Base-by-base conservation (phyloP, 169 alveolate genomes). In the Plasmodium ovale region DNA sequence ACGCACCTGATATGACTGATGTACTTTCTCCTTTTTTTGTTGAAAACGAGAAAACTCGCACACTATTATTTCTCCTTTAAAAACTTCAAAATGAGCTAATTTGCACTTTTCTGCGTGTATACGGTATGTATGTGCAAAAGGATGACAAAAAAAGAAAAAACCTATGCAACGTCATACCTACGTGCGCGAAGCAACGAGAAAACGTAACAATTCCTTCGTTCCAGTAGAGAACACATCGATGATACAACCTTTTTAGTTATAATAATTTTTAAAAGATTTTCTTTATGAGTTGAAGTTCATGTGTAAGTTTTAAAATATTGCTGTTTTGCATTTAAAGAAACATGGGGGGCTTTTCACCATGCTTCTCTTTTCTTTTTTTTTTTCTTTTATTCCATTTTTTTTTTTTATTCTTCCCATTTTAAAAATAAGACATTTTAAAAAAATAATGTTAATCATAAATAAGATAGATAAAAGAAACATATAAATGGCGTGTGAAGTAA, bases 401-500 rank as follows among this genome's bases (percentile, higher is more conserved):
- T 47, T 47, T 44, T 47, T 47, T 47, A 47, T 14, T 47, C 16
- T 27, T 27, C 27, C 44, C 33, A 23, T 23, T 29, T 27, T 59
- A 14, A 59, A 59, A 59, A 59, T 59, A 29, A 25, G 47, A 59
- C 33, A 59, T 59, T 14, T 14, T 51, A 51, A 51, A 10, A 59
- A 59, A 59, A 59, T 59, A 59, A 59, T 29, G 2, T 59, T 27
- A 59, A 59, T 27, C 70, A 59, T 59, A 19, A 27, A 59, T 59
- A 59, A 23, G 10, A 59, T 59, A 59, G 5, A 29, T 59, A 27
- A 59, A 9, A 59, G 39, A 6, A 51, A 9, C 60, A 51, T 6
- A 3, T 51, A 51, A 51, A 51, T n/a, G n/a, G n/a, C n/a, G n/a
- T n/a, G n/a, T n/a, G n/a, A n/a, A n/a, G n/a, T n/a, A n/a, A n/a